Evolutionary conservation across 257 asterid species (phyloP).

Genomic region (Solanum megistacrolobum): DNA sequence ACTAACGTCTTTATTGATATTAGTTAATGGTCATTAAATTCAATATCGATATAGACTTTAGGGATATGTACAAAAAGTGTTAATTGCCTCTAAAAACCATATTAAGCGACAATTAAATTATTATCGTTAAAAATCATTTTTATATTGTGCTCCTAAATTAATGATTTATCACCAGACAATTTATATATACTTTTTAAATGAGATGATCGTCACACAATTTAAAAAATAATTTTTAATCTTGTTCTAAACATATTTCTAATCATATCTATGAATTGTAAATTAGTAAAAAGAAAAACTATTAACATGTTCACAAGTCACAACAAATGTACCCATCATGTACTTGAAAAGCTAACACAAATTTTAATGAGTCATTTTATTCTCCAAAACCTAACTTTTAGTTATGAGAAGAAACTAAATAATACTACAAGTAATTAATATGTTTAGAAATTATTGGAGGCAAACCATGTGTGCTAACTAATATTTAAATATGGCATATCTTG

Average conservation of each 20-base stretch:
- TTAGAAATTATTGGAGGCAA: background rate
- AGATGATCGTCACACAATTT: background rate
- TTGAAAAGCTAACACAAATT: background rate
- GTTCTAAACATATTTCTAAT: background rate
- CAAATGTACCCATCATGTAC: background rate
- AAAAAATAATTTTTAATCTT: background rate
- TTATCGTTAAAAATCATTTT: too few relatives aligned
- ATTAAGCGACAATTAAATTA: too few relatives aligned
- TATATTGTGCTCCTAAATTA: too few relatives aligned
- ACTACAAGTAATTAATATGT: background rate
- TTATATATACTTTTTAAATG: background rate
- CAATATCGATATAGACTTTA: too few relatives aligned
- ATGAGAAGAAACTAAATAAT: background rate
- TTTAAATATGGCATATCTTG: background rate
- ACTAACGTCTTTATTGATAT: too few relatives aligned
- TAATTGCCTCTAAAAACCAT: too few relatives aligned
- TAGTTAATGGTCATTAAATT: too few relatives aligned
- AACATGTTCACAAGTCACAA: too few relatives aligned
- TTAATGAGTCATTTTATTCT: background rate
- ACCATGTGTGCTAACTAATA: background rate
- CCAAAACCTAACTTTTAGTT: background rate
- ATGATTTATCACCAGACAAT: too few relatives aligned
- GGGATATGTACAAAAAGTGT: too few relatives aligned
- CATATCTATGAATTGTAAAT: background rate
- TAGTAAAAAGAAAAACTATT: too few relatives aligned